Evolutionary conservation across 2,329 filamentous ascomycete species (phyloP).

Genomic region (Coniochaeta sp.): DNA sequence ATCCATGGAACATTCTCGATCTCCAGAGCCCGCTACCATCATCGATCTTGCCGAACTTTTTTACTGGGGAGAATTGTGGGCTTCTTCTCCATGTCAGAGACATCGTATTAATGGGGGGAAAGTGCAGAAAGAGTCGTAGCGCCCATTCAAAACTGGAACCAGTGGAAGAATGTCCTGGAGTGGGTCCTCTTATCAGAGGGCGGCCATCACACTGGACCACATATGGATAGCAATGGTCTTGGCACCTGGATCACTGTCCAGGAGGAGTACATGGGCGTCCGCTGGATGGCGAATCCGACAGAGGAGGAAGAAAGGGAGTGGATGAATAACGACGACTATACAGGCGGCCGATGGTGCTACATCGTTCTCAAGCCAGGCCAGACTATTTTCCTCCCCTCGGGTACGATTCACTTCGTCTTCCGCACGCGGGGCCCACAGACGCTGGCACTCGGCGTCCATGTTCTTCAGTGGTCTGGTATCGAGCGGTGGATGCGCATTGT

Average conservation of each 20-base stretch:
- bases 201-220: slow-evolving; percentile 24
- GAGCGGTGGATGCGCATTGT: slow-evolving; percentile 22
- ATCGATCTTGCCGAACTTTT: slow-evolving; percentile 15
- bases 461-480: slow-evolving; percentile 25
- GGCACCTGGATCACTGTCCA: slow-evolving; percentile 26
- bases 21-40: slow-evolving; percentile 18
- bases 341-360: slow-evolving; percentile 22
- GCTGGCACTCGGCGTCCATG: slow-evolving; percentile 24
- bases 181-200: slow-evolving; percentile 26
- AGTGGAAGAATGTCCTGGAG: slow-evolving; percentile 23
- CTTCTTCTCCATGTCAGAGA: slow-evolving; percentile 20
- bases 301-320: slow-evolving; percentile 16
- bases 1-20: slow-evolving; percentile 21
- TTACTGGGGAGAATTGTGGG: slow-evolving; percentile 20
- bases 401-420: slow-evolving; percentile 27
- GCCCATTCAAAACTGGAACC: slow-evolving; percentile 20
- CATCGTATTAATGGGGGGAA: slow-evolving; percentile 27
- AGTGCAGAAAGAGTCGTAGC: slow-evolving; percentile 19
- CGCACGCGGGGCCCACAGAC: slow-evolving; percentile 18
- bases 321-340: slow-evolving; percentile 16
- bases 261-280: slow-evolving; percentile 16
- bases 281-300: slow-evolving; percentile 22
- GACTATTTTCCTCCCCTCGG: slow-evolving; percentile 25
- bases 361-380: slow-evolving; percentile 24
- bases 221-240: slow-evolving; percentile 25